Evolutionary conservation across 148 eudicot genomes (phyloP).

Genomic region (Euryodendron excelsum): DNA sequence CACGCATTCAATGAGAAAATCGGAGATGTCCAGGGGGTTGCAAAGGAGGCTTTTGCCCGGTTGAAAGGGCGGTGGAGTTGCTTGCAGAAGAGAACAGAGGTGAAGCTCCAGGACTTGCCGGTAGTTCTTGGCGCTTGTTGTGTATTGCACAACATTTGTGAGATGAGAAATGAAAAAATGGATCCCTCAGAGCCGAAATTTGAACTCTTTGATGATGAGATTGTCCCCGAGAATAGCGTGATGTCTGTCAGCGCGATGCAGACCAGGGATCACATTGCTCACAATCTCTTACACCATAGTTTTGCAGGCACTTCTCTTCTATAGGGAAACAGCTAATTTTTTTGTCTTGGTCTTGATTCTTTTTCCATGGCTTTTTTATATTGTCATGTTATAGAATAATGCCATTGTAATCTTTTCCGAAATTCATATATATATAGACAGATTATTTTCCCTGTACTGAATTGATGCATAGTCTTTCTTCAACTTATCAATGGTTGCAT

Average conservation of each 20-base stretch:
- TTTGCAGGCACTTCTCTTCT: conserved; percentile 32
- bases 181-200: conserved; percentile 32
- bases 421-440: not conserved
- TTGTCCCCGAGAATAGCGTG: conserved; percentile 44
- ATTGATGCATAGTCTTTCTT: not conserved
- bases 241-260: conserved; percentile 37
- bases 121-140: conserved; percentile 71
- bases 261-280: conserved; percentile 74
- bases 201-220: conserved; percentile 61
- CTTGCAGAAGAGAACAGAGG: conserved; percentile 73
- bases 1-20: conserved; percentile 65
- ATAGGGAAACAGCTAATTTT: not conserved
- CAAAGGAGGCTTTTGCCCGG: conserved; percentile 49
- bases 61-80: conserved; percentile 71
- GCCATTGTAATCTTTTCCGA: not conserved
- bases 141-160: conserved; percentile 72
- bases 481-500: no score
- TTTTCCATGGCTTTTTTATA: conserved; percentile 2
- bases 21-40: conserved; percentile 42
- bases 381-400: conserved; percentile 9
- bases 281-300: conserved; percentile 61
- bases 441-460: not conserved
- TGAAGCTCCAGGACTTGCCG: conserved; percentile 68
- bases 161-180: conserved; percentile 44
- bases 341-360: not conserved